Conservation (phyloP, 2,329 filamentous ascomycete genomes). For the Xylaria sp. region DNA sequence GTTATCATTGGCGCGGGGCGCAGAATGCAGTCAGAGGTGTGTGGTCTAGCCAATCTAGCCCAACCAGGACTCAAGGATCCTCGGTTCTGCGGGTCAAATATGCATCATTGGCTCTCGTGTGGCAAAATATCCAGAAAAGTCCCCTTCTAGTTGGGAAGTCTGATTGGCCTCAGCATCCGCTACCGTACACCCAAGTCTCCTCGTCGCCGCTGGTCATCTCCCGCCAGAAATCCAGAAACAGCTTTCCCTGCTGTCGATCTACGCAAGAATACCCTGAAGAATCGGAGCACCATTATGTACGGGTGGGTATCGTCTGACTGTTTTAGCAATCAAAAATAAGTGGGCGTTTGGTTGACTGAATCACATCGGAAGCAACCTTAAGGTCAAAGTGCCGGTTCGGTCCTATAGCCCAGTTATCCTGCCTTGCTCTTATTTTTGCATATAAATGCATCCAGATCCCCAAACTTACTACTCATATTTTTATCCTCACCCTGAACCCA, state of each 20-base stretch:
- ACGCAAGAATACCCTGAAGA: constrained; percentile 19
- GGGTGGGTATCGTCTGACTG: constrained; percentile 21
- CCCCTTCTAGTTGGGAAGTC: constrained; percentile 26
- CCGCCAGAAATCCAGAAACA: constrained; percentile 42
- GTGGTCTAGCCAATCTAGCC: constrained; percentile 23
- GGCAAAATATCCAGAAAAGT: constrained; percentile 42
- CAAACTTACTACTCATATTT: neutral
- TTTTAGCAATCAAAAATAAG: constrained; percentile 18
- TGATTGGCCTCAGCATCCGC: constrained; percentile 44
- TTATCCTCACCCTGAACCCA: neutral
- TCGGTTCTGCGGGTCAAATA: constrained; percentile 22
- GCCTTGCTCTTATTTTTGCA: constrained; percentile 24
- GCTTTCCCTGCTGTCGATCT: constrained; percentile 45
- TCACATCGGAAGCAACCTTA: constrained; percentile 32
- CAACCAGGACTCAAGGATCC: constrained; percentile 6
- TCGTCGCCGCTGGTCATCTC: constrained; percentile 38
- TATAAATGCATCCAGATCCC: constrained; percentile 40
- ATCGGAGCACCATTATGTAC: constrained; percentile 21
- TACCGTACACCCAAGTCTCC: constrained; percentile 44
- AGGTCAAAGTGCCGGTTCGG: constrained; percentile 40
- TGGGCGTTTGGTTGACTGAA: constrained; percentile 10
- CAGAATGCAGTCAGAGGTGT: constrained; percentile 34
- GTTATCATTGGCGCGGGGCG: constrained; percentile 41
- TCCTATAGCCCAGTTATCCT: neutral
- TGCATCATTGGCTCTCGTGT: constrained; percentile 49